phyloP scores from a whole-genome alignment of 75 land plant species.

The Pinus taeda region DNA sequence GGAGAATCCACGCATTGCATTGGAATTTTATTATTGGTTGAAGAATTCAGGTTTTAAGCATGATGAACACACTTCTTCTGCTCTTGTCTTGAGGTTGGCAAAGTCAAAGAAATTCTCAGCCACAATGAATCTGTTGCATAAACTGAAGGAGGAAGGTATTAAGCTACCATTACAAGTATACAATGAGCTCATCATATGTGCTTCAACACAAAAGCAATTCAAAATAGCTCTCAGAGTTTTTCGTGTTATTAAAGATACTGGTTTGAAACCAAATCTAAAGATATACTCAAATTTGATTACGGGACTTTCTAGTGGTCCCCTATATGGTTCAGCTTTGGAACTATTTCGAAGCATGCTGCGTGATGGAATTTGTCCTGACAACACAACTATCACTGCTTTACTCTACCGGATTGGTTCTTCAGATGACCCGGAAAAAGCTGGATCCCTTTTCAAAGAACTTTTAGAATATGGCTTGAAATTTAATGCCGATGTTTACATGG shows the following conservation, averaged over 20 bases:
- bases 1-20: neutral
- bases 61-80: neutral
- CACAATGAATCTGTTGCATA: neutral
- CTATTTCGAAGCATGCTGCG: neutral
- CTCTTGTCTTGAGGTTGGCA: neutral
- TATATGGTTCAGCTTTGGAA: neutral
- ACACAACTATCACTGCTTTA: neutral
- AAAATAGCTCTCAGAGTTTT: neutral
- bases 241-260: neutral
- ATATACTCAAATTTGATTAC: conserved; percentile 1
- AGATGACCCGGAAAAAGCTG: neutral
- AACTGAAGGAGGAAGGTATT: neutral
- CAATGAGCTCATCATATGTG: neutral
- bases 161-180: neutral
- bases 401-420: neutral
- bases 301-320: neutral
- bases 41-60: too few relatives aligned
- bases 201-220: neutral
- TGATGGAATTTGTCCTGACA: neutral
- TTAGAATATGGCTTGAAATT: neutral
- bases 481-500: neutral
- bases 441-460: neutral
- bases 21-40: neutral
- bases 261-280: neutral
- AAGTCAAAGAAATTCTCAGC: neutral